Evolutionary conservation across 805 yeast species (phyloP), one percentile per base, ranked within the genome.

Genomic region (Wickerhamomyces silvicola): DNA sequence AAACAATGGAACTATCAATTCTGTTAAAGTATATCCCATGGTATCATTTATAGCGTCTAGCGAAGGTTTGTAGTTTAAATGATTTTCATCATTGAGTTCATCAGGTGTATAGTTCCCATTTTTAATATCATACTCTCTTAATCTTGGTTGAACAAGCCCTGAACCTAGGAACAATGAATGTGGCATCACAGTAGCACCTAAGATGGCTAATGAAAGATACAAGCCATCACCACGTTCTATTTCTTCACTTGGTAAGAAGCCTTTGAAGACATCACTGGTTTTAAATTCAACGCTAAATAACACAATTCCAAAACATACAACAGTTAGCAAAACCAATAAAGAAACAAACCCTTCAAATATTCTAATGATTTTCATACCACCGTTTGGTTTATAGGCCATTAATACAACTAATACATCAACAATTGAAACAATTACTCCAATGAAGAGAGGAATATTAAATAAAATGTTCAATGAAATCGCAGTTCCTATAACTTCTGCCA

Each of bases 401-500:
- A 92, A 61, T 1, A 90, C 94, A 25, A 90, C 66, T 34, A 90
- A 55, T 6, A 90, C 96, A 49, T 90, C 98, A 4, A 85, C 60
- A 15, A 86, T 79, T 0, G 97, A 90, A 31, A 90, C 56, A 4
- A 86, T 59, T 11, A 90, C 95, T 21, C 98, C 98, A 5, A 75
- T 66, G 7, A 84, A 68, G 13, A 92, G 62, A 0, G 97, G 97
- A 7, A 92, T 63, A 3, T 73, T 70, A 52, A 88, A 76, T 26
- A 92, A 60, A 35, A 90, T 85, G 46, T 92, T 86, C 36, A 90
- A 67, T 1, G 97, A 81, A 36, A 90, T 86, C 4, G 97, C 97
- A 4, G 96, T 85, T n/a, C 98, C 98, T 17, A 92, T 90, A 22
- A 90, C 95, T 54, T 90, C 97, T 2, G 98, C 97, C 42, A 92